A percentile compares a stretch with the other conserved stretches of the same genome.
Conservation (phyloP, 139 green algal species). For the Pleodorina starrii region DNA sequence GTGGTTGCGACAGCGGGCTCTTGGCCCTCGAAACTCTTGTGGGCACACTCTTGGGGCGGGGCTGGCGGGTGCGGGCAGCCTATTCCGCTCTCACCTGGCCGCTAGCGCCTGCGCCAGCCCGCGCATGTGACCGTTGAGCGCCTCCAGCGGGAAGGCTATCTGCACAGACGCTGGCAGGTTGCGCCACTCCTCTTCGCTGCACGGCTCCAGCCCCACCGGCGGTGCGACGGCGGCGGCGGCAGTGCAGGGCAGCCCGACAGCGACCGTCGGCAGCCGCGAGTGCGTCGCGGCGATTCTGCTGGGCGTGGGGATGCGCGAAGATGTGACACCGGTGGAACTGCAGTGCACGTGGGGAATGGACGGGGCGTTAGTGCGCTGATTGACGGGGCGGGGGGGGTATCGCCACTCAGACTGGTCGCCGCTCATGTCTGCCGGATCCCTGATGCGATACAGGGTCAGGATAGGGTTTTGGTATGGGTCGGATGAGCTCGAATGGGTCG, state of each 20-base stretch:
- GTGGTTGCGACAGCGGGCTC: too few species aligned
- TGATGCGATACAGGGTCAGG: too few species aligned
- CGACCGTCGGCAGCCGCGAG: neutral
- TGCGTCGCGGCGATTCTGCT: too few species aligned
- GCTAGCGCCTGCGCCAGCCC: neutral
- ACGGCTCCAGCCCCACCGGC: neutral
- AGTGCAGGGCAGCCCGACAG: neutral
- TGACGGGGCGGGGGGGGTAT: too few species aligned
- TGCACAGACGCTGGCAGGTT: conserved; percentile 4
- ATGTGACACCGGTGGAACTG: neutral
- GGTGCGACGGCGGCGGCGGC: neutral
- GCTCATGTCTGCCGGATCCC: too few species aligned
- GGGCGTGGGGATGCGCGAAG: neutral
- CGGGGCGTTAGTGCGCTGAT: too few species aligned
- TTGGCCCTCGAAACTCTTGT: too few species aligned
- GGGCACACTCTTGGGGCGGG: too few species aligned
- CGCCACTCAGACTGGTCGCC: too few species aligned
- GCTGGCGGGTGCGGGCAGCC: too few species aligned
- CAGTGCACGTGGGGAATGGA: neutral
- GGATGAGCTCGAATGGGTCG: too few species aligned
- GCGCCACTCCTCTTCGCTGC: conserved; percentile 32
- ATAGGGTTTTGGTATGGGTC: too few species aligned
- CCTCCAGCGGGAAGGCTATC: neutral
- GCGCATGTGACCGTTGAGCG: conserved; percentile 8
- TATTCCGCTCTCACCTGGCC: neutral